Conservation (phyloP, 2,329 filamentous ascomycete species). For the Fusarium verticillioides region DNA sequence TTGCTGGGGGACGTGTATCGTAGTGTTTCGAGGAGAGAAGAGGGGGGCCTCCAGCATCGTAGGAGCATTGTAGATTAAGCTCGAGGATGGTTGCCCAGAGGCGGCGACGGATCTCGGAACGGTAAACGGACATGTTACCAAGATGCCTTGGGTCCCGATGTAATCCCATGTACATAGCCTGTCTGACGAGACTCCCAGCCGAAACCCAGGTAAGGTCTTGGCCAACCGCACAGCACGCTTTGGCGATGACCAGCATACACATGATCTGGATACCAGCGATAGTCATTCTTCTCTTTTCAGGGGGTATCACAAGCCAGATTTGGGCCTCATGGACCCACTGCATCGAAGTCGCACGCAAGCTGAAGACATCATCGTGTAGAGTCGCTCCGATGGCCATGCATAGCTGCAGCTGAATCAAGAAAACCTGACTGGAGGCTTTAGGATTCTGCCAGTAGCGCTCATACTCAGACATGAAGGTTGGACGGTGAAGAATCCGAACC, state of each 20-base stretch:
- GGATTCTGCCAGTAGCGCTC: conserved; percentile 60
- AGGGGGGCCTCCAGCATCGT: conserved; percentile 63
- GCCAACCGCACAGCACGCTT: conserved; percentile 58
- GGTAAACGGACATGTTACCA: conserved; percentile 58
- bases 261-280: conserved; percentile 62
- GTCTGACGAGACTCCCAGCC: conserved; percentile 61
- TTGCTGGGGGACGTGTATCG: conserved; percentile 61
- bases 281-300: conserved; percentile 61
- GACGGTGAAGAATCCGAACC: conserved; percentile 67
- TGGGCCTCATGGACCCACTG: conserved; percentile 66
- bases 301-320: conserved; percentile 59
- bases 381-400: conserved; percentile 63
- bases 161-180: conserved; percentile 67
- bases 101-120: conserved; percentile 64
- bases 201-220: conserved; percentile 65
- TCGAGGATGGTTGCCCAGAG: conserved; percentile 68
- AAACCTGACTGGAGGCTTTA: conserved; percentile 52
- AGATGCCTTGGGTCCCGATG: conserved; percentile 66
- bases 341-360: conserved; percentile 55
- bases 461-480: conserved; percentile 67
- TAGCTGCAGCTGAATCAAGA: conserved; percentile 65
- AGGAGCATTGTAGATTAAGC: conserved; percentile 61
- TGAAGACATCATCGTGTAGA: conserved; percentile 58
- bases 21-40: conserved; percentile 59
- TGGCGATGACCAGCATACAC: conserved; percentile 62